A percentile compares a stretch with the other conserved stretches of the same genome.
These are phyloP conservation scores for Aspergillus conjunctus DNA, from an alignment of 495 filamentous ascomycete species.

Conservation along the genomic window DNA sequence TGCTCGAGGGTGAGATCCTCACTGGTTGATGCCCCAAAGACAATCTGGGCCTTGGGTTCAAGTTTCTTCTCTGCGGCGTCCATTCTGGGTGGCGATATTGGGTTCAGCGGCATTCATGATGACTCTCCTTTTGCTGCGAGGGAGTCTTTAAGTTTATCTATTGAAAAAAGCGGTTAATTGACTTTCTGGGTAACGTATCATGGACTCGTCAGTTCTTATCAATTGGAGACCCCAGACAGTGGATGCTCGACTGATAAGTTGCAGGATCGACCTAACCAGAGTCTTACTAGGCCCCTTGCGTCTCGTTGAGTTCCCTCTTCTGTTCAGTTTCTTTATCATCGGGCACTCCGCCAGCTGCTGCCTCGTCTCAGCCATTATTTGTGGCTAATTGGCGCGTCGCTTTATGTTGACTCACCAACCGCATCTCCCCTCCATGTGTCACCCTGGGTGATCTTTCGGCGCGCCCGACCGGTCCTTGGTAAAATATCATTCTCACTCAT, in stretches of 20 bases:
- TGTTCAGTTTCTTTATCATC: background rate
- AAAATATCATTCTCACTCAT: background rate
- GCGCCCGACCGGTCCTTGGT: slow-evolving; percentile 6
- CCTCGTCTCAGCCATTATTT: background rate
- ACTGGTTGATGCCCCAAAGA: slow-evolving; percentile 28
- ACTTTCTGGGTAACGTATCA: too few species aligned
- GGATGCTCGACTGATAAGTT: too few species aligned
- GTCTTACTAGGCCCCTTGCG: background rate
- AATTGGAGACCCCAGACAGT: background rate
- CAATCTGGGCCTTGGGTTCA: slow-evolving; percentile 19
- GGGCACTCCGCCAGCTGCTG: background rate
- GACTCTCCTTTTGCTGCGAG: background rate
- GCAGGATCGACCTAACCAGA: too few species aligned
- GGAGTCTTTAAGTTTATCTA: too few species aligned
- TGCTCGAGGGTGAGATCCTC: slow-evolving; percentile 45
- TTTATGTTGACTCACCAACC: too few species aligned
- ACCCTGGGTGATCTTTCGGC: background rate
- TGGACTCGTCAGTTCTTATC: background rate
- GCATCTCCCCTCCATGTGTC: background rate
- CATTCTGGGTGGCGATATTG: slow-evolving; percentile 8
- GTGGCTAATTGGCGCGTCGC: background rate
- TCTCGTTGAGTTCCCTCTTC: background rate
- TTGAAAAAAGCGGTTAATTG: too few species aligned
- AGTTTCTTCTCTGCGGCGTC: slow-evolving; percentile 4
- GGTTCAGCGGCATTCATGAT: background rate